Conservation (phyloP, 352 stramenopile genomes). For the Phytopythium sindhum region DNA sequence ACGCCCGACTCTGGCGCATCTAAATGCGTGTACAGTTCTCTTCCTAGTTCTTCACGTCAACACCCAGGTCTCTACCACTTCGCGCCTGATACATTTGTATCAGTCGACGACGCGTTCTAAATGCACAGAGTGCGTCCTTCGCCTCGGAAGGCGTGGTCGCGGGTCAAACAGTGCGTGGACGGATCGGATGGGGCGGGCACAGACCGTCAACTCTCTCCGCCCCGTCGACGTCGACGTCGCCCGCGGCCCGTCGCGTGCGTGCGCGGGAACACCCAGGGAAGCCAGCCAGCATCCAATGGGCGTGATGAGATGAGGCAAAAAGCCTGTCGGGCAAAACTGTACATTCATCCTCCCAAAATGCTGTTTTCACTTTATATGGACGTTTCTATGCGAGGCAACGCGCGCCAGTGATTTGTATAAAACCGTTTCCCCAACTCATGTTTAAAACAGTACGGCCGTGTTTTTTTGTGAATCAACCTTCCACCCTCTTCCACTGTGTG, state of each 20-base stretch:
- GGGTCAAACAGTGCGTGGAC: neutral
- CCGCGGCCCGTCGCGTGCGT: constrained; percentile 2
- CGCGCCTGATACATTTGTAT: no score
- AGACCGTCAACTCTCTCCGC: neutral
- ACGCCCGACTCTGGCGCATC: neutral
- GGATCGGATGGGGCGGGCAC: neutral
- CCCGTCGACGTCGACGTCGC: constrained; percentile 5
- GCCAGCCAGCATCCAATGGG: neutral
- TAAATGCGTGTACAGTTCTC: neutral
- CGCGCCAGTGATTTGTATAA: neutral
- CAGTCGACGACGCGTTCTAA: no score
- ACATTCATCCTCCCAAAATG: neutral
- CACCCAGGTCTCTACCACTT: neutral
- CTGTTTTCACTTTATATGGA: neutral
- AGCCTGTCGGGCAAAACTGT: neutral
- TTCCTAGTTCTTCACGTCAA: neutral
- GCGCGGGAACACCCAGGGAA: neutral
- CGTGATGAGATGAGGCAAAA: constrained; percentile 1
- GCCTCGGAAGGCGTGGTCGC: no score
- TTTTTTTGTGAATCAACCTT: neutral
- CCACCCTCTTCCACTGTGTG: neutral
- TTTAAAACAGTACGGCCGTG: neutral
- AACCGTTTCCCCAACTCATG: no score
- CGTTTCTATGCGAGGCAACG: neutral
- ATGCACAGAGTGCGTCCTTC: no score